Percentiles rank a stretch among this genome's conserved stretches.
Evolutionary conservation across 2,329 filamentous ascomycete species (phyloP).

Genomic region (Penicillium palitans): DNA sequence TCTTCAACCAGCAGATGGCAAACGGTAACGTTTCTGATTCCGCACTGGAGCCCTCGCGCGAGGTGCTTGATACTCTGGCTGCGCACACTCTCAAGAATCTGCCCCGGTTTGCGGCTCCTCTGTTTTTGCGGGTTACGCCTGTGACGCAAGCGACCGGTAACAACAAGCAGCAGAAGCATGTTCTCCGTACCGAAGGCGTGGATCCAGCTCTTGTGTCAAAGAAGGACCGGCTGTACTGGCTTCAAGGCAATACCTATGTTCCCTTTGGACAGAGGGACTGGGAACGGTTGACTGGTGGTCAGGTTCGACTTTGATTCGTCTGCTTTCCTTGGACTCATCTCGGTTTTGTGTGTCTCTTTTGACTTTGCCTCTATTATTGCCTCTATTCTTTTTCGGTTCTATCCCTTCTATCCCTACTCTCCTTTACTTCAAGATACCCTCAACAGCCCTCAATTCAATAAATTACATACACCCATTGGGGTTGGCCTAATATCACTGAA

Average conservation of each 20-base stretch:
- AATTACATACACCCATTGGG: background rate
- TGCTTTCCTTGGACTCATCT: background rate
- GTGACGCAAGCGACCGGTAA: slow-evolving; percentile 73
- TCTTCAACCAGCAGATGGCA: slow-evolving; percentile 51
- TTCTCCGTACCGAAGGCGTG: slow-evolving; percentile 70
- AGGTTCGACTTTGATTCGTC: slow-evolving; percentile 63
- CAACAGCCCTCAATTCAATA: background rate
- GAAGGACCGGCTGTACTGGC: slow-evolving; percentile 62
- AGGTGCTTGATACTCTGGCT: slow-evolving; percentile 61
- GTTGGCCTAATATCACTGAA: background rate
- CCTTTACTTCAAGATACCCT: slow-evolving; percentile 4
- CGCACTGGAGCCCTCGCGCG: slow-evolving; percentile 35
- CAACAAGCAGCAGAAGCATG: slow-evolving; percentile 83
- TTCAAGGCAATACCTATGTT: slow-evolving; percentile 65
- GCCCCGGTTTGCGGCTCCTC: slow-evolving; percentile 72
- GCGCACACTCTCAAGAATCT: slow-evolving; percentile 58
- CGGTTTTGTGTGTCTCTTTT: background rate
- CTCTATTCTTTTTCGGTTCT: background rate
- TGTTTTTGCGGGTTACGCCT: slow-evolving; percentile 71
- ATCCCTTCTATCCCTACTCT: background rate
- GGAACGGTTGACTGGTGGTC: slow-evolving; percentile 64
- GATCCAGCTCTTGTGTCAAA: slow-evolving; percentile 53
- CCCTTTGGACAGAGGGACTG: slow-evolving; percentile 68
- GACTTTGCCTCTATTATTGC: background rate
- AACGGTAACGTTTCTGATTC: slow-evolving; percentile 20